These are phyloP conservation scores for Stagonosporopsis cucurbitacearum DNA, from an alignment of 2,329 filamentous ascomycete genomes.

Conservation along the genomic window DNA sequence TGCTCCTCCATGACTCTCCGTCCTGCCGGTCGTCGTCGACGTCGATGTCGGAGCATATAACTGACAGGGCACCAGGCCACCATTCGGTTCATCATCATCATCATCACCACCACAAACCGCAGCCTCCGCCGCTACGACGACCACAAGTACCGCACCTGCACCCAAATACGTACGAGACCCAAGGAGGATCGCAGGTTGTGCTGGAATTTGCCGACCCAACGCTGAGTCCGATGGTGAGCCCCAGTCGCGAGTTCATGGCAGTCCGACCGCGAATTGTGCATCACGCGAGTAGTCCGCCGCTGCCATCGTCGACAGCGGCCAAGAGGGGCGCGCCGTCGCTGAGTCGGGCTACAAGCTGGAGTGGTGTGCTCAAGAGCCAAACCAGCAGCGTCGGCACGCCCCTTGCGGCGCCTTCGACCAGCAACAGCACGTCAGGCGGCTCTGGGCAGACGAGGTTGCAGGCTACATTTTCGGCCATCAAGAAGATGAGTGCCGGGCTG, in stretches of 20 bases:
- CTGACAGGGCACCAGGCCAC: conserved; percentile 25
- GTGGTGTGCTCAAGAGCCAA: background rate
- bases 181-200: background rate
- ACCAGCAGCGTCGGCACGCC: background rate
- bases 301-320: background rate
- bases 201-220: conserved; percentile 7
- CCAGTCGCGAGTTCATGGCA: background rate
- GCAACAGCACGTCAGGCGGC: background rate
- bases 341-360: conserved; percentile 7
- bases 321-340: background rate
- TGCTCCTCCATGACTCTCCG: conserved; percentile 1
- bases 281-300: background rate
- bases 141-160: background rate
- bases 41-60: conserved; percentile 2
- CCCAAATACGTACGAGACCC: background rate
- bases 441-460: conserved; percentile 30
- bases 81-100: conserved; percentile 11
- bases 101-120: conserved; percentile 3
- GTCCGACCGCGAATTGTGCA: background rate
- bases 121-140: background rate
- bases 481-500: conserved; percentile 35
- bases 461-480: conserved; percentile 36
- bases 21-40: conserved; percentile 6
- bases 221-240: background rate
- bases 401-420: background rate